Base-by-base conservation (phyloP, 2,329 filamentous ascomycete genomes). In the Pseudocercospora musae region DNA sequence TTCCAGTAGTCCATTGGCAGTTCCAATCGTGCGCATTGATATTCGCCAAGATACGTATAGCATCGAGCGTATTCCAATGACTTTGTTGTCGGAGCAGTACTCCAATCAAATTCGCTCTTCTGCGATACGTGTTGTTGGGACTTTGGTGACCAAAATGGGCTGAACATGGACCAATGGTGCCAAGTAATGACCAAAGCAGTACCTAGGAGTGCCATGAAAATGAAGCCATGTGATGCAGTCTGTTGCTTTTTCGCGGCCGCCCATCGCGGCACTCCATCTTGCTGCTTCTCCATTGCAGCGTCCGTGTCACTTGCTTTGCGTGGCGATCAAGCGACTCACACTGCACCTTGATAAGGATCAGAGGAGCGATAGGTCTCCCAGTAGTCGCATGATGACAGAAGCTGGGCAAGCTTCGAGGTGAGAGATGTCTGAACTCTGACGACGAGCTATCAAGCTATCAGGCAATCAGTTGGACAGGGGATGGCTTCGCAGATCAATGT, bases 1-100 rank as follows among this genome's bases (percentile, higher is more conserved):
- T 78, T 75, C 71, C 79, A 81, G 55, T 69, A 72, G 60, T 78
- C 79, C 70, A 84, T 77, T 0, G 82, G 82, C 0, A 84, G 75
- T 50, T 78, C 72, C 3, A 85, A 71, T 5, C 78, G 75, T n/a
- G 82, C 80, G 63, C 82, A 84, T 65, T 81, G 25, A 18, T 52
- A 52, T n/a, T 29, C 48, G n/a, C 48, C 48, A 27, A 27, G 48
- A 29, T 52, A 15, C 6, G 21, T 29, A 15, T 52, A 52, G 25
- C 48, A 52, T 29, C 25, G 21, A 25, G 48, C 48, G 31, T 52
- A 52, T 25, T 52, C 48, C 48, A 52, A 13, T 25, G 21, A n/a
- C 15, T 31, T 29, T 25, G 48, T 29, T 15, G 48, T 52, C 4
- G 48, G 48, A 31, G 48, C 48, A 6, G 25, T 31, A 29, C 15